phyloP scores from a whole-genome alignment of 768 basidiomycete genomes.

The Rhizopogon vinicolor region DNA sequence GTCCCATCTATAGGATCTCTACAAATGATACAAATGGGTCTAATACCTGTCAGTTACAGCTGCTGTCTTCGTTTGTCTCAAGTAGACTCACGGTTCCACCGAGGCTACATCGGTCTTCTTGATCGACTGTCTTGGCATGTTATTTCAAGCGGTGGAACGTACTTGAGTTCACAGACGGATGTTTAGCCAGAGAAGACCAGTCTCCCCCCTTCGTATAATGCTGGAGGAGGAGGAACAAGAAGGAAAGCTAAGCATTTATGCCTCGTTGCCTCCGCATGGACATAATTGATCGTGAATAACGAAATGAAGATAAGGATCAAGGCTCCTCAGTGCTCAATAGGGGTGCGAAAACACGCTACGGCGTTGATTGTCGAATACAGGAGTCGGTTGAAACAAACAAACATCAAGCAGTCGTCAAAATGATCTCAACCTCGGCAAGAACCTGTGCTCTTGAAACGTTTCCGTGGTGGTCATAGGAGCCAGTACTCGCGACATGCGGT shows the following conservation, averaged over 20 bases:
- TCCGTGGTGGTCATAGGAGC: no score
- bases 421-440: no score
- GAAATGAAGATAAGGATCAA: background rate
- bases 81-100: background rate
- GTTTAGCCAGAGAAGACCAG: background rate
- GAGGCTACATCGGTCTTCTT: background rate
- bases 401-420: no score
- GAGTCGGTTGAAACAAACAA: background rate
- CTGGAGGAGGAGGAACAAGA: background rate
- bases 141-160: background rate
- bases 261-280: conserved; percentile 2
- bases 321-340: background rate
- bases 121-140: conserved; percentile 1
- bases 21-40: conserved; percentile 18
- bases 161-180: background rate
- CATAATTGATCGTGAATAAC: background rate
- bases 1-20: conserved; percentile 10
- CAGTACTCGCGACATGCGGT: no score
- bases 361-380: background rate
- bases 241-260: background rate
- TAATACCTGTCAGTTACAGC: background rate
- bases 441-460: no score
- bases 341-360: background rate
- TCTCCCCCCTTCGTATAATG: background rate
- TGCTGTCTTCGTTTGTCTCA: background rate